These are phyloP conservation scores for Solanum tarijense DNA, from an alignment of 257 asterid species.

Conservation along the genomic window DNA sequence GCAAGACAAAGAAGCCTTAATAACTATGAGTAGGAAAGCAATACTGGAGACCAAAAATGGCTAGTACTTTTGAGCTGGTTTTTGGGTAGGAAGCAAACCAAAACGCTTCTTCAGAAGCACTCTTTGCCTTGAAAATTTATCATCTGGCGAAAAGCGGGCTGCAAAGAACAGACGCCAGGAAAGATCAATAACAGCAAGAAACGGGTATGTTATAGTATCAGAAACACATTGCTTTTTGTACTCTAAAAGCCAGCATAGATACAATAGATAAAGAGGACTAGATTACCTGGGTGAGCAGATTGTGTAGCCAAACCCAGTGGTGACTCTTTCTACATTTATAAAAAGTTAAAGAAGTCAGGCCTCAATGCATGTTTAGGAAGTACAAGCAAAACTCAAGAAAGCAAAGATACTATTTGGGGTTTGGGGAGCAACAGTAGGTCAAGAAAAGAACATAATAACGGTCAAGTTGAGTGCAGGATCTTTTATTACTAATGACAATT, in stretches of 20 bases:
- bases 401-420: background rate
- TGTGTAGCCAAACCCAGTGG: constrained; percentile 60
- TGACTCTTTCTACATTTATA: constrained; percentile 53
- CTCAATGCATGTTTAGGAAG: background rate
- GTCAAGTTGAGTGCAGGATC: background rate
- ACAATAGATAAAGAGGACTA: background rate
- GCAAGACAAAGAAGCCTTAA: background rate
- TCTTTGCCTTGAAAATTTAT: constrained; percentile 76
- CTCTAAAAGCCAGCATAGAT: background rate
- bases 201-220: background rate
- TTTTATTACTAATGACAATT: background rate
- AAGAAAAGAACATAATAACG: background rate
- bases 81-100: constrained; percentile 80
- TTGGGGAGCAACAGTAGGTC: background rate
- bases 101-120: constrained; percentile 75
- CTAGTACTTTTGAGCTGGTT: constrained; percentile 54
- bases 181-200: background rate
- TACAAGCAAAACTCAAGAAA: background rate
- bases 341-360: background rate
- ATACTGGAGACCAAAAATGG: background rate
- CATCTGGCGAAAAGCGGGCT: constrained; percentile 94
- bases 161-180: constrained; percentile 6
- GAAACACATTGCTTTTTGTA: background rate
- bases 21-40: background rate
- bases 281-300: constrained; percentile 87